Percentiles rank a stretch among this genome's conserved stretches.
Conservation (phyloP, 495 filamentous ascomycete species). For the Penicillium canariense region DNA sequence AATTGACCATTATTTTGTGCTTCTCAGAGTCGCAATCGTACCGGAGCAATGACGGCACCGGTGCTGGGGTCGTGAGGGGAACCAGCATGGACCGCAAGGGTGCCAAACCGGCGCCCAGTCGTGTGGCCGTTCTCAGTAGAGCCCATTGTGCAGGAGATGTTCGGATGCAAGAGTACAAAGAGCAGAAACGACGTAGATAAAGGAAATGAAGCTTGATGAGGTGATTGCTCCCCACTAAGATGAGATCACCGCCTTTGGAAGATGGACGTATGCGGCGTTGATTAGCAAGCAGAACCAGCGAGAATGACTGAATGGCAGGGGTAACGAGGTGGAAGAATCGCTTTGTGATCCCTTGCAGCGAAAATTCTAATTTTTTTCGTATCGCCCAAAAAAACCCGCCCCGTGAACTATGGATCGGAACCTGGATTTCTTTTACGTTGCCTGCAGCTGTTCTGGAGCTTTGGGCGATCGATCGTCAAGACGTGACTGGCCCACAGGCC, state of each 20-base stretch:
- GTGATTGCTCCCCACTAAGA: slow-evolving; percentile 18
- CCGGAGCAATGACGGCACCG: slow-evolving; percentile 89
- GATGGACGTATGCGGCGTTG: background rate
- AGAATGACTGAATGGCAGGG: slow-evolving; percentile 1
- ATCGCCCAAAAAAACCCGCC: background rate
- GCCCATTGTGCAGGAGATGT: slow-evolving; percentile 18
- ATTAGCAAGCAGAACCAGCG: slow-evolving; percentile 20
- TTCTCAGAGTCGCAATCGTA: slow-evolving; percentile 30
- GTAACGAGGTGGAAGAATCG: slow-evolving; percentile 3
- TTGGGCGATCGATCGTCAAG: slow-evolving; percentile 18
- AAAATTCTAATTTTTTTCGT: background rate
- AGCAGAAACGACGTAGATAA: background rate
- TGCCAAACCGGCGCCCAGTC: slow-evolving; percentile 70
- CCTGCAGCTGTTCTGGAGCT: slow-evolving; percentile 2
- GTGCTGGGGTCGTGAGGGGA: slow-evolving; percentile 84
- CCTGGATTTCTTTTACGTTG: slow-evolving; percentile 22
- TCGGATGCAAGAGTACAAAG: slow-evolving; percentile 6
- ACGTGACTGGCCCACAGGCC: slow-evolving; percentile 17
- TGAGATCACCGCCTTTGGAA: slow-evolving; percentile 25
- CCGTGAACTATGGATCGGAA: slow-evolving; percentile 6
- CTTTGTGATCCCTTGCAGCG: background rate
- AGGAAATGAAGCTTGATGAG: slow-evolving; percentile 8
- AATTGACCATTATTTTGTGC: background rate
- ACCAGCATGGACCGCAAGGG: slow-evolving; percentile 90
- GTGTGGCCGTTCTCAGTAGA: slow-evolving; percentile 30